Base-by-base conservation (phyloP, 75 land plant species). In the Selaginella tamariscina region DNA sequence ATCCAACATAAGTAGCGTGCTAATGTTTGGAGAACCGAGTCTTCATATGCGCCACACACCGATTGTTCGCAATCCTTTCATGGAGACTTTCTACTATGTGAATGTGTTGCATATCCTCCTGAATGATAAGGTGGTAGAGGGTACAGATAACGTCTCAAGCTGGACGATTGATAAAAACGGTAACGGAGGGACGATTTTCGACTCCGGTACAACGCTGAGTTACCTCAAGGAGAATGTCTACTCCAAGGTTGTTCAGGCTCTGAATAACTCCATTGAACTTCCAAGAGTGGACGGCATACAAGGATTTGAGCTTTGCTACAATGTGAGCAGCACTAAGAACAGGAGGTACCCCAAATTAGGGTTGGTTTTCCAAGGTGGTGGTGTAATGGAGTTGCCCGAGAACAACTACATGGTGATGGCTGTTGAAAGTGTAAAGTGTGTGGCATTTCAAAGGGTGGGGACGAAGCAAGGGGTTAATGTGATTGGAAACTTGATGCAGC, bases 191-290 rank as follows among this genome's bases (percentile, higher is more conserved):
- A 77, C 85, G 29, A 70, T 87, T 22, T 26, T 87, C 15, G 90
- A 87, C 56, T 82, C 90, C 9, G 90, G 90, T 24, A 84, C 87
- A 1, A 87, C 90, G 5, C 68, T 87, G 56, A 78, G 75, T 1
- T 75, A 75, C 68, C 29, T 85, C 26, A 31, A 65, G n/a, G 71
- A 74, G 54, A 56, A 78, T 15, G 87, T 81, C 0, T 86, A 86
- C 64, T n/a, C 31, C n/a, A 9, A 26, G 44, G 33, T 85, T 0
- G 56, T 84, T 1, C 49, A 57, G 33, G 82, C 79, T 23, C 66
- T 79, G 28, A 44, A 67, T 32, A 71, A 68, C 32, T 59, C 56
- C 21, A 67, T 78, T 30, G 32, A 39, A 69, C 33, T 71, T 55
- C 83, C 86, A 49, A 70, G 73, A 33, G 67, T 73, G 0, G 59